These are phyloP conservation scores for Ramularia collo-cygni DNA, from an alignment of 2,329 filamentous ascomycete genomes.

Conservation along the genomic window DNA sequence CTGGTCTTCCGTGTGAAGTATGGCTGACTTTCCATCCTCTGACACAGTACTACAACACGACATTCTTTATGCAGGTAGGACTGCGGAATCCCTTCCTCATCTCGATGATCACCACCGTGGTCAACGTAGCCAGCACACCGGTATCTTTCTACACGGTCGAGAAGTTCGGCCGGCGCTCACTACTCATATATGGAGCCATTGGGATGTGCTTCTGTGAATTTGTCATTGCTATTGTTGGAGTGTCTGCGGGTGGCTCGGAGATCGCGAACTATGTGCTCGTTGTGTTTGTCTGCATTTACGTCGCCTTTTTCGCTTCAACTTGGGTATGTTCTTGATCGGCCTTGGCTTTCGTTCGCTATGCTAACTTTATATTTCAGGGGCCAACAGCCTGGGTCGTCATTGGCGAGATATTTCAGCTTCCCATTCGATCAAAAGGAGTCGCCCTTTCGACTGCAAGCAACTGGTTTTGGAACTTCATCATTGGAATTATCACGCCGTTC, in stretches of 20 bases:
- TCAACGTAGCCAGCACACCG: constrained; percentile 81
- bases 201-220: constrained; percentile 84
- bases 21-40: no score
- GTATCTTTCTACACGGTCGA: constrained; percentile 86
- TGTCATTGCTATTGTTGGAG: constrained; percentile 61
- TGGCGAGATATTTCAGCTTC: constrained; percentile 81
- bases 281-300: constrained; percentile 83
- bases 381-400: constrained; percentile 59
- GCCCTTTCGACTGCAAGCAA: constrained; percentile 77
- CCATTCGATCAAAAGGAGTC: constrained; percentile 50
- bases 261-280: constrained; percentile 54
- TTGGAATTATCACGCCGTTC: constrained; percentile 66
- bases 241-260: constrained; percentile 37
- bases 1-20: no score
- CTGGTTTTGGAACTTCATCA: constrained; percentile 39
- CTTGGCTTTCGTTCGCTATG: not conserved
- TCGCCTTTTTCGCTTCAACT: constrained; percentile 84
- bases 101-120: constrained; percentile 76
- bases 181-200: constrained; percentile 69
- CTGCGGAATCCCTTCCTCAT: constrained; percentile 75
- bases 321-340: constrained; percentile 43
- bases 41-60: constrained; percentile 49
- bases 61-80: constrained; percentile 74
- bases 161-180: constrained; percentile 68
- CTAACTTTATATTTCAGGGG: constrained; percentile 37